Base-by-base conservation (phyloP, 75 land plant species). In the Pseudotsuga menziesii region DNA sequence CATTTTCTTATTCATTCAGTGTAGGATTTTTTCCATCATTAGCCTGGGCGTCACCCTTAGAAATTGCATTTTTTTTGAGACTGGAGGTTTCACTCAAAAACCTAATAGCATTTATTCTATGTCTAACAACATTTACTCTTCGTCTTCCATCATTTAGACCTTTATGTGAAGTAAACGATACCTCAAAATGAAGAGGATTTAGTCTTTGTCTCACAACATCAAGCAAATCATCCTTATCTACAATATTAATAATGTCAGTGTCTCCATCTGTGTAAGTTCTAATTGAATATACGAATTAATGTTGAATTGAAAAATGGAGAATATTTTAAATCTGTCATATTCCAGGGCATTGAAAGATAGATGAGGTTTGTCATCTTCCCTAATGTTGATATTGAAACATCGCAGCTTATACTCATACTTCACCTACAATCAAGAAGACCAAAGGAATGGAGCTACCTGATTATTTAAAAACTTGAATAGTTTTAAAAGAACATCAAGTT, bases 251-350 rank as follows among this genome's bases (percentile, higher is more conserved):
- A 22, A 79, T 73, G 74, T 94, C 98, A 60, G 77, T 81, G 55
- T 94, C 96, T 78, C 81, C 88, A 82, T 94, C 98, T 55, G 77
- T 79, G 67, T 94, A 94, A 0, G 91, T 92, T 16, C 92, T 76
- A 2, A 17, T 64, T n/a, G n/a, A 58, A 89, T 55, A 55, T 81
- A 74, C 54, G 87, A 74, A 72, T 88, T 85, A 27, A 81, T 64
- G 41, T 70, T 27, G 12, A 94, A 74, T 27, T 82, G 83, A 52
- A 90, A 94, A 35, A 86, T 83, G 9, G 48, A 23, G 19, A 63
- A 13, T 16, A 94, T 78, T 79, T 85, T 92, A 3, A 59, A 56
- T 61, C 87, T 83, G n/a, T n/a, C n/a, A n/a, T n/a, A n/a, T n/a
- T n/a, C n/a, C 71, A 94, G 72, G 16, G 74, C 78, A 56, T 56